Evolutionary conservation across 192 early-diverging fungal species (phyloP).

Genomic region (Entrophospora sp.): DNA sequence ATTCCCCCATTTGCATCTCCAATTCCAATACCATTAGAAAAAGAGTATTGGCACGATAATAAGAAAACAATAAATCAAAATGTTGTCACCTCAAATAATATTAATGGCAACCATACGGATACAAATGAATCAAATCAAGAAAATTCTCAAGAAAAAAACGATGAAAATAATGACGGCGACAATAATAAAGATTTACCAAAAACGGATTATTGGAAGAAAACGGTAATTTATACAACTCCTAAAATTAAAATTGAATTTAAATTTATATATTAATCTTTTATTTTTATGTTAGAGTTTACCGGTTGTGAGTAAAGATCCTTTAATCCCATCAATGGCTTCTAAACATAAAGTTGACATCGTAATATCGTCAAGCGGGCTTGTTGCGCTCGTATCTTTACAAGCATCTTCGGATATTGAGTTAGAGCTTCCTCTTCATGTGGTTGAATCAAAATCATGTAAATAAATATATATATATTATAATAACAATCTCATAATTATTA

Average conservation of each 20-base stretch:
- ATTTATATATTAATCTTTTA: not conserved
- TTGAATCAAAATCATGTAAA: not conserved
- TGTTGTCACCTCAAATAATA: no score
- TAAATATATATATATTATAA: not conserved
- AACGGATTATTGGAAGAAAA: not conserved
- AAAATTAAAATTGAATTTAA: not conserved
- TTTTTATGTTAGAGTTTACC: not conserved
- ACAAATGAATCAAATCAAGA: not conserved
- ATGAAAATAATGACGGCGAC: not conserved
- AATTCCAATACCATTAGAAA: not conserved
- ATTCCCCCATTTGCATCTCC: not conserved
- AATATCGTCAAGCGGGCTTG: conserved; percentile 13
- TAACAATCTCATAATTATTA: not conserved
- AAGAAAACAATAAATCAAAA: no score
- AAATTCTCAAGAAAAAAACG: not conserved
- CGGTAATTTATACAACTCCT: not conserved
- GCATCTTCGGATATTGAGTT: conserved; percentile 13
- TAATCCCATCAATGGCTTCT: conserved; percentile 8
- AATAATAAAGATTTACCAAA: not conserved
- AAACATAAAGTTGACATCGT: conserved; percentile 13
- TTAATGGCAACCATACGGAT: no score
- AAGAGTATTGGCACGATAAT: conserved; percentile 8
- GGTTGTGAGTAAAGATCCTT: conserved; percentile 14
- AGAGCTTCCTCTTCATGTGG: conserved; percentile 3
- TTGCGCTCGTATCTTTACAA: not conserved